These are phyloP conservation scores for Rhizopogon hawkerae DNA, from an alignment of 1,284 basidiomycete species.

Conservation along the genomic window DNA sequence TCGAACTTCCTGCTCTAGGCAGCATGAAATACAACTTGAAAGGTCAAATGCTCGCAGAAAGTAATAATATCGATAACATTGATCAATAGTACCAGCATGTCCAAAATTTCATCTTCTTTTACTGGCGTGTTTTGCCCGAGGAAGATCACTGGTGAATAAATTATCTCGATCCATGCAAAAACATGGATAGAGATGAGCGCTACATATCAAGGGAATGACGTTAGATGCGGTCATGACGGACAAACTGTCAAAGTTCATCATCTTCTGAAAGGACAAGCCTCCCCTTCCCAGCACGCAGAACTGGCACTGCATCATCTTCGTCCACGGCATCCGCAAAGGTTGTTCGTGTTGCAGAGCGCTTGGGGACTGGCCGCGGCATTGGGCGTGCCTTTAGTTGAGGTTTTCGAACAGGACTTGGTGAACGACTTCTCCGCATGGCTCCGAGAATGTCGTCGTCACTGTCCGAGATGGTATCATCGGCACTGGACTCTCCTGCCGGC, in stretches of 20 bases:
- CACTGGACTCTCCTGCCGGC: constrained; percentile 9
- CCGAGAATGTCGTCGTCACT: constrained; percentile 21
- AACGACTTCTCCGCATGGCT: constrained; percentile 20
- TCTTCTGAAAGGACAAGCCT: constrained; percentile 40
- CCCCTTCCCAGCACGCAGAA: constrained; percentile 21
- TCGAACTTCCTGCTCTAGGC: too few species aligned
- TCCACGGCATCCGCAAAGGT: not conserved
- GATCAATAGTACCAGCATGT: too few species aligned
- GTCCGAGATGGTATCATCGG: constrained; percentile 6
- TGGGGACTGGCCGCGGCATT: constrained; percentile 16
- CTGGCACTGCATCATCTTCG: not conserved
- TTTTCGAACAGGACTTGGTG: constrained; percentile 14
- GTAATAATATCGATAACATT: too few species aligned
- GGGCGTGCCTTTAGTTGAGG: constrained; percentile 17
- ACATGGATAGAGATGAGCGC: not conserved
- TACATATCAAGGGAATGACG: not conserved
- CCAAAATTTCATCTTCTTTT: too few species aligned
- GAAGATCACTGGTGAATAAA: not conserved
- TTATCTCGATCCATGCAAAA: not conserved
- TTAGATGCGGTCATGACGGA: not conserved
- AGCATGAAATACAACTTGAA: too few species aligned
- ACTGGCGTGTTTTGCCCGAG: not conserved
- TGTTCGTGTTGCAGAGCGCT: not conserved
- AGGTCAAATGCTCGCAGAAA: too few species aligned
- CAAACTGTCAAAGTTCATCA: constrained; percentile 26